A percentile compares a stretch with the other conserved stretches of the same genome.
Evolutionary conservation across 345 rosid genomes (phyloP).

Genomic region (Boechera divaricarpa): DNA sequence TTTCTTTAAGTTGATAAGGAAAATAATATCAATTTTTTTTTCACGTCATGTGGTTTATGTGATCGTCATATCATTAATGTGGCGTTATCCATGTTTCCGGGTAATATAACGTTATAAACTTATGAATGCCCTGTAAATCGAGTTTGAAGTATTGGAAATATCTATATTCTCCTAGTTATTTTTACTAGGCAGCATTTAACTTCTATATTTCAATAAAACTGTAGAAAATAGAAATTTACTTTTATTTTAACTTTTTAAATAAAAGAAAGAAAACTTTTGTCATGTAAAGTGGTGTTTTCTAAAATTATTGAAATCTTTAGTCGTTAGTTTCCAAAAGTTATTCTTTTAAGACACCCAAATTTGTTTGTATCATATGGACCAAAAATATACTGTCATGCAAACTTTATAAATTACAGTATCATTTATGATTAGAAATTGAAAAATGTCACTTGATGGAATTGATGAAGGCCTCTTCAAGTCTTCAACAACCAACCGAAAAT

Average conservation of each 20-base stretch:
- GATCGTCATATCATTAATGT: slow-evolving; percentile 26
- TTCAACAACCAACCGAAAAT: slow-evolving; percentile 40
- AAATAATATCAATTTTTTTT: not conserved
- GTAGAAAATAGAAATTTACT: too few species aligned
- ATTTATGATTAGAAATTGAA: slow-evolving; percentile 15
- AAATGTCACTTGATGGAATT: slow-evolving; percentile 34
- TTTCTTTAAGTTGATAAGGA: not conserved
- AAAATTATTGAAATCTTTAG: too few species aligned
- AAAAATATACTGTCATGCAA: not conserved
- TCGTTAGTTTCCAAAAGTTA: too few species aligned
- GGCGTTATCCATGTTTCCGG: not conserved
- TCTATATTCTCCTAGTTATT: too few species aligned
- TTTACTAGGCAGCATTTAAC: too few species aligned
- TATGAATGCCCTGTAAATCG: not conserved
- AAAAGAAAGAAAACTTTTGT: too few species aligned
- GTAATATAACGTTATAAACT: not conserved
- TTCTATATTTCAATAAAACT: too few species aligned
- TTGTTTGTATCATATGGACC: not conserved
- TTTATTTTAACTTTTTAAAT: too few species aligned
- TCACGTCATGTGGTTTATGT: slow-evolving; percentile 29
- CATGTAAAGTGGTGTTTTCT: too few species aligned
- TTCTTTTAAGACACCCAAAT: too few species aligned
- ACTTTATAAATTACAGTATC: not conserved
- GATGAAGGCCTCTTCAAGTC: slow-evolving; percentile 42
- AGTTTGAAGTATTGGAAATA: too few species aligned